Base-by-base conservation (phyloP, 2,329 filamentous ascomycete species). In the Sporothrix pallida region DNA sequence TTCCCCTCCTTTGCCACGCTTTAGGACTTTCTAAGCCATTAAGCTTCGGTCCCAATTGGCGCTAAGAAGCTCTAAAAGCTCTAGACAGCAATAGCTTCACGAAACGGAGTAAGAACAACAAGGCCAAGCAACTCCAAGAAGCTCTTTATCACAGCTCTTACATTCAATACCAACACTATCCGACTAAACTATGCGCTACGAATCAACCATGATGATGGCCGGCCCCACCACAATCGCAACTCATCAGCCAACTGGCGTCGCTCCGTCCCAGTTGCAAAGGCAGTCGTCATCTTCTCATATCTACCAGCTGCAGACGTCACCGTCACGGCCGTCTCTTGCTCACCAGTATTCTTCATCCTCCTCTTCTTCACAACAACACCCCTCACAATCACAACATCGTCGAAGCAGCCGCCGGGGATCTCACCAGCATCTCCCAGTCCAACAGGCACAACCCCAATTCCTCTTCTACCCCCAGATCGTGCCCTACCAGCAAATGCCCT, bases 401-500 rank as follows among this genome's bases (percentile, higher is more conserved):
- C 31, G 31, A 37, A 37, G 31, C 31, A 67, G 62, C n/a, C 52
- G 52, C 7, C 52, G 23, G 10, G 20, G 52, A 15, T 23, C 42
- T 6, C 20, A 42, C n/a, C 60, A n/a, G 4, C 68, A 58, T 15
- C 46, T n/a, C 4, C 50, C 52, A 58, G 17, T n/a, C 20, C n/a
- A 58, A 6, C 63, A 23, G 13, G 44, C 23, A n/a, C 60, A 50
- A 26, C 50, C 56, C 15, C 67, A 67, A 13, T 48, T 69, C 26
- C 48, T 69, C 6, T 52, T 54, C 48, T 69, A 69, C 31, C 67
- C 67, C 9, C 46, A 52, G 9, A 20, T 56, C 26, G 15, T 69
- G 15, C 65, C 67, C 46, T 70, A 58, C 52, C 68, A 70, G 48
- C 68, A 70, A n/a, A 69, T 69, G n/a, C 68, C 52, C 52, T 23